phyloP scores from a whole-genome alignment of 148 eudicot genomes.

The Dysphania ambrosioides region DNA sequence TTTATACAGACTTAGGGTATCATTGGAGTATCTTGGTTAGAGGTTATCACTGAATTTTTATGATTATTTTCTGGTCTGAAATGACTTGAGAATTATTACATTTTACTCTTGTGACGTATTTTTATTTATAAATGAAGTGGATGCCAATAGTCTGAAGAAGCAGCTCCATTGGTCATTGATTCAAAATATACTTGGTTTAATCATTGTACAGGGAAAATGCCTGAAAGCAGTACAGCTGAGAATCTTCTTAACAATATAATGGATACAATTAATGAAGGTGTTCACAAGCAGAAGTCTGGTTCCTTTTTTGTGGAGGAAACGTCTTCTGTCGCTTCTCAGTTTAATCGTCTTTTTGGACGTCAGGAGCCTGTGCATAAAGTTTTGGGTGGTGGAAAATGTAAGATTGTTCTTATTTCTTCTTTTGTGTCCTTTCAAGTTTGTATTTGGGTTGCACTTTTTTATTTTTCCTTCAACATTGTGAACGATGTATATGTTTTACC shows the following conservation, averaged over 20 bases:
- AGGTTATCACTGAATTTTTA: no score
- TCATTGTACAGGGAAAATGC: constrained; percentile 42
- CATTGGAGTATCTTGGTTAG: no score
- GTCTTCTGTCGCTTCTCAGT: constrained; percentile 46
- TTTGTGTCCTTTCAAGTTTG: constrained; percentile 2
- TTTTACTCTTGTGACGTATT: background rate
- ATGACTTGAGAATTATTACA: background rate
- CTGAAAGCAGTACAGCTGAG: constrained; percentile 72
- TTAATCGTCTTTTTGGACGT: constrained; percentile 82
- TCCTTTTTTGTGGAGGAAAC: constrained; percentile 45
- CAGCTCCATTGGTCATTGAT: background rate
- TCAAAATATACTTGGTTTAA: background rate
- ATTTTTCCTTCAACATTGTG: background rate
- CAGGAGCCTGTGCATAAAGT: constrained; percentile 71
- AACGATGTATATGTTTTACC: background rate
- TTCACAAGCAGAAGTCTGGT: constrained; percentile 46
- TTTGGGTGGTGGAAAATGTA: constrained; percentile 91
- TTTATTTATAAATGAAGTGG: background rate
- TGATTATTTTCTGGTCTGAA: no score
- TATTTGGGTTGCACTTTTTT: background rate
- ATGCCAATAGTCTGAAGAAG: background rate
- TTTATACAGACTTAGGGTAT: background rate
- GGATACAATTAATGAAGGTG: constrained; percentile 54
- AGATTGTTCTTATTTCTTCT: background rate
- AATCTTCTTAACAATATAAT: constrained; percentile 59